Base-by-base conservation (phyloP, 1,284 basidiomycete genomes). In the Trametes pubescens region DNA sequence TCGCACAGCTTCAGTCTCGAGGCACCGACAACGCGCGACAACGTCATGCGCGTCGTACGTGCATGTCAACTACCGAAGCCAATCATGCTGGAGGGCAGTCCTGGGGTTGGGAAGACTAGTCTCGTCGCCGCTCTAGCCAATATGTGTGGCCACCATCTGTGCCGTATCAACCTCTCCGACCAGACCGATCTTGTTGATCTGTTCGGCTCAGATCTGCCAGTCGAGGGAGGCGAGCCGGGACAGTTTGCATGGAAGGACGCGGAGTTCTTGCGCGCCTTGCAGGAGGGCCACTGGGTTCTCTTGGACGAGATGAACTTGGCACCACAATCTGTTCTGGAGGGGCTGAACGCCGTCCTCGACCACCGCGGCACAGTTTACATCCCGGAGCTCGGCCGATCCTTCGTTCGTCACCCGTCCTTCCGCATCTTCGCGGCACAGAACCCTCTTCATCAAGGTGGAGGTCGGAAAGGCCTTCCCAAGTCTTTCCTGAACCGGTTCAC, bases 261-360 rank as follows among this genome's bases (percentile, higher is more conserved):
- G 0, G 96, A 98, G 55, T 99, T 99, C 75, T 83, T 99, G 57
- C 88, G 87, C 66, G 97, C 98, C 0, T 83, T 99, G 81, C 95
- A 95, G 77, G 87, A 91, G 62, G 98, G 98, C 4, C 89, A 94
- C 69, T 99, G 96, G 96, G 97, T 99, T 6, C 84, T 99, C 16
- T 85, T 99, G 8, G 98, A 99, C 78, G 98, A 99, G 78, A 99
- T 99, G 96, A 99, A 99, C 74, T 84, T 99, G 21, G 97, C 96
- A 1, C 95, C 96, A 29, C 95, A 97, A 76, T 91, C 98, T 0
- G 93, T 99, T 7, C 87, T 99, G 1, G 98, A 99, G 78, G 98
- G 98, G 52, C 86, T 99, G 51, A 99, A 99, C 74, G 96, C 98
- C 3, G 91, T 98, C 14, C 81, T 99, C 32, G 98, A 99, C 78